Conservation (phyloP, 352 stramenopile genomes). For the Phytopythium delawarense region DNA sequence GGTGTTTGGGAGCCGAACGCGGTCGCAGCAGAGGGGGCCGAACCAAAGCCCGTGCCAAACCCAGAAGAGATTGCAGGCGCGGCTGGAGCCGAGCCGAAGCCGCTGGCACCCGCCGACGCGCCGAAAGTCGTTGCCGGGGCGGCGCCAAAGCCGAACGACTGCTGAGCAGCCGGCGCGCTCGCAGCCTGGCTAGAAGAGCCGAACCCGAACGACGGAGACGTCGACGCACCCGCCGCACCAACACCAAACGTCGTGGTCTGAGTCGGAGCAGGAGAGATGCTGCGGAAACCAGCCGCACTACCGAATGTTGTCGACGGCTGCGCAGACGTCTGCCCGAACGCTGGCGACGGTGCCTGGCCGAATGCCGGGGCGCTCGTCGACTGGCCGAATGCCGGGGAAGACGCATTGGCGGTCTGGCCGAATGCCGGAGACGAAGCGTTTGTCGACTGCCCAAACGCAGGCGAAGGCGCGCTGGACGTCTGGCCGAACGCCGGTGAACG, state of each 20-base stretch:
- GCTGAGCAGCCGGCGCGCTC: slow-evolving; percentile 16
- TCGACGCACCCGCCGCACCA: slow-evolving; percentile 10
- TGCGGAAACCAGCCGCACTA: slow-evolving; percentile 7
- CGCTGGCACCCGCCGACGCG: slow-evolving; percentile 15
- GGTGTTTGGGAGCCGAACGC: slow-evolving; percentile 10
- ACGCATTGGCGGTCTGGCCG: slow-evolving; percentile 6
- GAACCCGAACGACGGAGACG: slow-evolving; percentile 38
- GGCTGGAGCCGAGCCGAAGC: slow-evolving; percentile 24
- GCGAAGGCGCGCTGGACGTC: slow-evolving; percentile 8
- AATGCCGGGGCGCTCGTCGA: background rate
- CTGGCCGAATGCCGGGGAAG: background rate
- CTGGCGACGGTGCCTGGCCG: slow-evolving; percentile 6
- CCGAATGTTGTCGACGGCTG: slow-evolving; percentile 21
- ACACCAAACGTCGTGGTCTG: slow-evolving; percentile 28
- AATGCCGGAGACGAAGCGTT: slow-evolving; percentile 18
- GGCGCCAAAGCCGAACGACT: slow-evolving; percentile 16
- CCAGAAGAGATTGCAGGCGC: background rate
- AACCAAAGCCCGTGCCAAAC: slow-evolving; percentile 3
- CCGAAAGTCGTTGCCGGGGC: slow-evolving; percentile 20
- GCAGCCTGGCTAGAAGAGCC: slow-evolving; percentile 26
- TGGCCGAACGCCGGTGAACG: slow-evolving; percentile 1
- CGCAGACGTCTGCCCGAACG: background rate
- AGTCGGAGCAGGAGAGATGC: slow-evolving; percentile 15
- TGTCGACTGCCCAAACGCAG: background rate
- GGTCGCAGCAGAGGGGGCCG: background rate